phyloP scores from a whole-genome alignment of 352 stramenopile genomes.

The Phytophthora meadii region DNA sequence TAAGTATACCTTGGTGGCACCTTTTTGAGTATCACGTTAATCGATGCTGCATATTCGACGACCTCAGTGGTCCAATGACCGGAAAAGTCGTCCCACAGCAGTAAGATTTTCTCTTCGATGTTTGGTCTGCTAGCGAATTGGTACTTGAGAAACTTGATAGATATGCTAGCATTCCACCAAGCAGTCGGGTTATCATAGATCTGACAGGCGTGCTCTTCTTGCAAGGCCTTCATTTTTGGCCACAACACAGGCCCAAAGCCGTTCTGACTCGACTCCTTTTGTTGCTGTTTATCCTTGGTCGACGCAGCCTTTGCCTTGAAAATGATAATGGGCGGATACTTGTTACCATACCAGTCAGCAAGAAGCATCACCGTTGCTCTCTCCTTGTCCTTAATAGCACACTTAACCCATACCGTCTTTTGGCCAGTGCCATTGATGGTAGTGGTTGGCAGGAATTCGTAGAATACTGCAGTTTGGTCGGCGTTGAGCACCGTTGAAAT shows the following conservation, averaged over 20 bases:
- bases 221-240: background rate
- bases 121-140: conserved; percentile 8
- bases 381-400: conserved; percentile 7
- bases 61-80: background rate
- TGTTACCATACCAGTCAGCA: conserved; percentile 5
- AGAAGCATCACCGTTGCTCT: conserved; percentile 5
- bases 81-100: background rate
- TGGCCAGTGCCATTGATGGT: too few relatives aligned
- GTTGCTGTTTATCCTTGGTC: background rate
- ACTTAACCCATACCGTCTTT: conserved; percentile 15
- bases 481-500: too few relatives aligned
- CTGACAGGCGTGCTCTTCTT: background rate
- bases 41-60: background rate
- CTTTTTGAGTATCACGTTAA: background rate
- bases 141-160: background rate
- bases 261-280: background rate
- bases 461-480: too few relatives aligned
- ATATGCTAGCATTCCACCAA: conserved; percentile 4
- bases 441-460: too few relatives aligned
- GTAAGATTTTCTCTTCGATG: background rate
- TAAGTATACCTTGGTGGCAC: too few relatives aligned
- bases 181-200: conserved; percentile 5
- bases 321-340: conserved; percentile 10
- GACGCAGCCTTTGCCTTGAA: background rate
- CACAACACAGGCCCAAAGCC: conserved; percentile 5